These are phyloP conservation scores for Alternaria sp. DNA, from an alignment of 2,329 filamentous ascomycete species.

Conservation along the genomic window DNA sequence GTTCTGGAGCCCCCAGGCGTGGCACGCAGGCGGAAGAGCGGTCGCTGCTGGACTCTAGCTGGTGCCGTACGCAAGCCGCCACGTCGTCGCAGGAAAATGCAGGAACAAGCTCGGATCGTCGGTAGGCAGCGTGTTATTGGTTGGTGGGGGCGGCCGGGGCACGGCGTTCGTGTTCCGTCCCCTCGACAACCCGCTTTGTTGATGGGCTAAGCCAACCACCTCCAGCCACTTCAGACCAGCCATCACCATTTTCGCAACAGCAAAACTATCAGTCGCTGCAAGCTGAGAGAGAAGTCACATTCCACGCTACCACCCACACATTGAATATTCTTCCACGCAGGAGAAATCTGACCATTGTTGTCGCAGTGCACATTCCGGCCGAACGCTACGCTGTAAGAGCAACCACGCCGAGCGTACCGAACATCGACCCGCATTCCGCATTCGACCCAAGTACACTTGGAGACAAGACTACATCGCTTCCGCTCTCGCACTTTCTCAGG, in stretches of 20 bases:
- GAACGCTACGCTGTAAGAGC: constrained; percentile 35
- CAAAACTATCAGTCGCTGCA: constrained; percentile 46
- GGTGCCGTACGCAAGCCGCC: constrained; percentile 32
- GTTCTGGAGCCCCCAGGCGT: constrained; percentile 1
- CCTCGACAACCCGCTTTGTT: constrained; percentile 31
- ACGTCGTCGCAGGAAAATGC: constrained; percentile 37
- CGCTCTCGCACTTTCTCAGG: constrained; percentile 29
- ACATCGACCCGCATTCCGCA: constrained; percentile 31
- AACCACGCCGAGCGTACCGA: constrained; percentile 28
- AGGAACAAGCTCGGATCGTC: constrained; percentile 33
- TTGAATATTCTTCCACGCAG: constrained; percentile 29
- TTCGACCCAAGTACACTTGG: constrained; percentile 29
- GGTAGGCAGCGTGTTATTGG: constrained; percentile 31
- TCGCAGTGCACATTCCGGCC: constrained; percentile 46
- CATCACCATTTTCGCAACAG: constrained; percentile 44
- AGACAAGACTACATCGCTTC: constrained; percentile 35
- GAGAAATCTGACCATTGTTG: constrained; percentile 45
- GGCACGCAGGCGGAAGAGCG: constrained; percentile 19
- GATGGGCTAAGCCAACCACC: constrained; percentile 21
- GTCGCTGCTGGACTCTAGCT: constrained; percentile 16
- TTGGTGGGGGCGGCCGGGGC: constrained; percentile 22
- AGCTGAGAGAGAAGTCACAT: constrained; percentile 39
- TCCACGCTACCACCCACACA: constrained; percentile 49
- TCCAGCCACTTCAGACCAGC: constrained; percentile 45
- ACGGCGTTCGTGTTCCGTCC: constrained; percentile 35